These are phyloP conservation scores for Solanum chacoense DNA, from an alignment of 305 asterid species.

Conservation along the genomic window DNA sequence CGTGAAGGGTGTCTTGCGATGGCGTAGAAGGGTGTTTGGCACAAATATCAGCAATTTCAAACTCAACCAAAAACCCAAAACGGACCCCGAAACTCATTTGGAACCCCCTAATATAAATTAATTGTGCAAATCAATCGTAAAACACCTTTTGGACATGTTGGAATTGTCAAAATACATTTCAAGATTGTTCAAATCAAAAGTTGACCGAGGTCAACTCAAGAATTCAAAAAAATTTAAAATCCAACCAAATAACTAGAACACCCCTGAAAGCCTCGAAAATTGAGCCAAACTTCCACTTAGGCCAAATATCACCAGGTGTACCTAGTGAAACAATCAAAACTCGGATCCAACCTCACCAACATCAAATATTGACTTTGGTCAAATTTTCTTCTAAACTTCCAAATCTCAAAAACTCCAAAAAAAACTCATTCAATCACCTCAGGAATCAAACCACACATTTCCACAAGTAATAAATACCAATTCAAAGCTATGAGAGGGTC, in stretches of 20 bases:
- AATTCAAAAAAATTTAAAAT: too few relatives aligned
- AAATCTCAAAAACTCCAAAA: background rate
- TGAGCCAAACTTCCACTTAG: background rate
- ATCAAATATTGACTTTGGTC: background rate
- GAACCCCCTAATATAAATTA: background rate
- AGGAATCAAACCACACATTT: background rate
- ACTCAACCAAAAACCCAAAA: background rate
- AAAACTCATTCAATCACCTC: background rate
- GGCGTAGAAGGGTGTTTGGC: background rate
- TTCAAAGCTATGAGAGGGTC: background rate
- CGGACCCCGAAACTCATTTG: background rate
- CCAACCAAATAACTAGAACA: background rate
- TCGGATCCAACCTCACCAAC: background rate
- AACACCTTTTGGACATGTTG: background rate
- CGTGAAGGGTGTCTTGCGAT: background rate
- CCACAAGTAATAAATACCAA: background rate
- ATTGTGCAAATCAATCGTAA: background rate
- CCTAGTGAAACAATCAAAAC: too few relatives aligned
- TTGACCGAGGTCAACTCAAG: background rate
- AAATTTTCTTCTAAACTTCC: too few relatives aligned
- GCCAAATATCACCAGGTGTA: background rate
- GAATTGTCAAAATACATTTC: background rate
- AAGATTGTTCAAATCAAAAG: background rate
- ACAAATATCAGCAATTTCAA: background rate
- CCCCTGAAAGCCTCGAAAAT: background rate